Evolutionary conservation across 805 yeast genomes (phyloP).

Genomic region (Starmerella floris): DNA sequence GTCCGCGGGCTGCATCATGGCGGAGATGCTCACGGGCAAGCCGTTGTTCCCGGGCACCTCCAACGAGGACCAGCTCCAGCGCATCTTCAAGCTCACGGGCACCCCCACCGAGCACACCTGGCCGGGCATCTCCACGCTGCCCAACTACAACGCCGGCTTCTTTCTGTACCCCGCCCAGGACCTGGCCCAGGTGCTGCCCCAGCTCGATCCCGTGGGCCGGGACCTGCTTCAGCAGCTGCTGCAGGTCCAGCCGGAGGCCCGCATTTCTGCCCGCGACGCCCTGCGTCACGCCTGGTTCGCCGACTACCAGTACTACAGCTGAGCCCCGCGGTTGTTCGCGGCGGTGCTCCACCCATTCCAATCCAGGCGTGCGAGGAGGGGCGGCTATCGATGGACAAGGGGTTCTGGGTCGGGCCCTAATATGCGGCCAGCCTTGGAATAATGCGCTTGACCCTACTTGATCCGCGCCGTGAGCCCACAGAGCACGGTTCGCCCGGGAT

Average conservation of each 20-base stretch:
- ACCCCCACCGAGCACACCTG: conserved; percentile 92
- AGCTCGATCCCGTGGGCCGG: conserved; percentile 54
- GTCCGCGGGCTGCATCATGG: conserved; percentile 97
- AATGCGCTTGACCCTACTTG: too few species aligned
- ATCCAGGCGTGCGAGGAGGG: background rate
- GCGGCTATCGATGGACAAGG: background rate
- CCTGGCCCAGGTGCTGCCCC: conserved; percentile 52
- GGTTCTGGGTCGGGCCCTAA: too few species aligned
- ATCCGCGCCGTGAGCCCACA: too few species aligned
- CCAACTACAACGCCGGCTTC: conserved; percentile 76
- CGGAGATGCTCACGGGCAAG: conserved; percentile 97
- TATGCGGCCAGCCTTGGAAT: background rate
- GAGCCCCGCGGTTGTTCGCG: too few species aligned
- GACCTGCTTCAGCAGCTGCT: conserved; percentile 47
- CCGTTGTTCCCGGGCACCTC: conserved; percentile 94
- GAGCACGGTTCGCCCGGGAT: too few species aligned
- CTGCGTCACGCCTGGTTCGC: conserved; percentile 66
- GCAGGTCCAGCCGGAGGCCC: conserved; percentile 41
- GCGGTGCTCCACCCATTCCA: background rate
- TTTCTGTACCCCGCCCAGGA: conserved; percentile 83
- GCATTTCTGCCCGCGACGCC: conserved; percentile 42
- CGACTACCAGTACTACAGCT: conserved; percentile 32
- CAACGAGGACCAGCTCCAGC: conserved; percentile 86
- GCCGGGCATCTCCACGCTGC: conserved; percentile 81
- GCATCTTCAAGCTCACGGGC: conserved; percentile 87